Evolutionary conservation across 2,329 filamentous ascomycete species (phyloP), one percentile per base, ranked within the genome.

Genomic region (Aspergillus calidoustus): DNA sequence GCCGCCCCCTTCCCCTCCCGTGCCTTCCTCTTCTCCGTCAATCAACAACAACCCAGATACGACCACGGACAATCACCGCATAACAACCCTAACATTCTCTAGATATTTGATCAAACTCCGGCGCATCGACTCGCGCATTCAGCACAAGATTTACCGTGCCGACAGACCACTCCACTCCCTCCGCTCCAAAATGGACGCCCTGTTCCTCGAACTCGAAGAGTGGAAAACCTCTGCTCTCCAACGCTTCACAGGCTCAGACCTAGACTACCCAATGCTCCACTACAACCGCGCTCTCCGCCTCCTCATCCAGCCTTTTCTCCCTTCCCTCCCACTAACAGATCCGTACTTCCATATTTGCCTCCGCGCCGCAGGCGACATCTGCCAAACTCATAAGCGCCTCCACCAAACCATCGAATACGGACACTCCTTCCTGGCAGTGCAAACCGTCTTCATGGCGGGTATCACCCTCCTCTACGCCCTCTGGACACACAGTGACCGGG

Each of bases 71-170:
- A 68, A 68, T 59, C 65, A 69, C 61, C 67, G 70, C 59, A 67
- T 72, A 59, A 74, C 75, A 46, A 66, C 77, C 58, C 71, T 82
- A 28, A 80, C 80, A 7, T 76, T 81, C 8, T 76, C 77, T 7
- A 76, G 81, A 8, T 77, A 79, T 23, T 73, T 83, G 2, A 78
- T 82, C 55, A 77, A 78, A 53, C 74, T 84, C 22, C 81, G 82
- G 25, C 76, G 78, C 28, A 76, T 77, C 44, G 82, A 84, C 64
- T 82, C 82, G 1, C 77, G 78, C 19, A 83, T 84, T 31, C 81
- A 84, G 63, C 77, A 81, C 57, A 82, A 81, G n/a, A 80, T 84
- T 41, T 84, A 84, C 65, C 77, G 82, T 15, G 79, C 81, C 15
- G 82, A 84, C 63, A 76, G 78, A 41, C 76, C 80, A 2, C 72